Evolutionary conservation across 2,329 filamentous ascomycete species (phyloP).

Genomic region (Pyrenophora seminiperda): DNA sequence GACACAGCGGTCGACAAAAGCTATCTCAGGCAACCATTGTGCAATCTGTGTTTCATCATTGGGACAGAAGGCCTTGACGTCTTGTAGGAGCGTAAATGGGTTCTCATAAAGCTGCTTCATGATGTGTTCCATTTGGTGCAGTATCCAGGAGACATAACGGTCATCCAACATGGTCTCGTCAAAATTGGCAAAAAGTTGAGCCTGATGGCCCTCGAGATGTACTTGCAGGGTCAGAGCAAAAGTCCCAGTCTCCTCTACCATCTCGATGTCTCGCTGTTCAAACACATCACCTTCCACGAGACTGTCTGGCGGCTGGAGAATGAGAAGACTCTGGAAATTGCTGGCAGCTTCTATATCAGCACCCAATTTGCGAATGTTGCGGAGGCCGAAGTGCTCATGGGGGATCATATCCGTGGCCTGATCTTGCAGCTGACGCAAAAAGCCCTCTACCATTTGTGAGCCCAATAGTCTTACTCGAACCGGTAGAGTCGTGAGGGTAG

Average conservation of each 20-base stretch:
- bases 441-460: slow-evolving; percentile 14
- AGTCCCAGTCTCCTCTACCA: background rate
- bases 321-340: background rate
- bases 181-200: background rate
- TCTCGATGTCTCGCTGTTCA: background rate
- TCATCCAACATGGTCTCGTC: slow-evolving; percentile 1
- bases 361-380: slow-evolving; percentile 26
- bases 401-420: slow-evolving; percentile 26
- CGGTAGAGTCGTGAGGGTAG: slow-evolving; percentile 48
- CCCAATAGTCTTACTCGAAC: slow-evolving; percentile 27
- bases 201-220: background rate
- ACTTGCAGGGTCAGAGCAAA: background rate
- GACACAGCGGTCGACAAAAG: background rate
- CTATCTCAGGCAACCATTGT: background rate
- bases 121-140: background rate
- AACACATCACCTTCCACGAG: background rate
- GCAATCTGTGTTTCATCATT: background rate
- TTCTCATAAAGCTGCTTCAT: background rate
- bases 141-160: background rate
- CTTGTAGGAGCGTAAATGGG: slow-evolving; percentile 1
- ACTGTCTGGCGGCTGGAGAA: background rate
- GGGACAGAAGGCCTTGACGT: background rate
- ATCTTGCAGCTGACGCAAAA: slow-evolving; percentile 18
- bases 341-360: background rate
- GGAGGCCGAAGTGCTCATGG: slow-evolving; percentile 39